These are phyloP conservation scores for Dictyostelium citrinum DNA, from an alignment of 78 protist genomes.

Conservation along the genomic window DNA sequence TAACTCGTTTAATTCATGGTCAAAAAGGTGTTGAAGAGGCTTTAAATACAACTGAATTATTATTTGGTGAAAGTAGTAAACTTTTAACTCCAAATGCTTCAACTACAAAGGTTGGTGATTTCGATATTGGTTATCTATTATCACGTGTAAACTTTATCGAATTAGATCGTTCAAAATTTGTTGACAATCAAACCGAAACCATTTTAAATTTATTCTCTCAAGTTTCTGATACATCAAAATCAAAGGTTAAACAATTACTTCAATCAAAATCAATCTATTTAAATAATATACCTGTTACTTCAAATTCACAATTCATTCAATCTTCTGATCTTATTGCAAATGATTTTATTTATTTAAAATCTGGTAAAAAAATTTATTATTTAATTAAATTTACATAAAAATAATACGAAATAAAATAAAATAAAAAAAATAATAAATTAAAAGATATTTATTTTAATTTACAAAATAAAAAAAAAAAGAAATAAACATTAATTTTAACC, in stretches of 20 bases:
- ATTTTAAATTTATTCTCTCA: not conserved
- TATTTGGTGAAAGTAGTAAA: slow-evolving; percentile 37
- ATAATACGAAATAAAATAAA: not conserved
- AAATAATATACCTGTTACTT: not conserved
- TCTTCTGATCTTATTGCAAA: not conserved
- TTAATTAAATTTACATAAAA: slow-evolving; percentile 41
- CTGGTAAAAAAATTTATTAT: slow-evolving; percentile 36
- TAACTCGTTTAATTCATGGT: slow-evolving; percentile 78
- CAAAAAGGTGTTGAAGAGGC: slow-evolving; percentile 64
- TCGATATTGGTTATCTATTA: not conserved
- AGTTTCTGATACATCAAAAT: slow-evolving; percentile 16
- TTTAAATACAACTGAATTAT: slow-evolving; percentile 25
- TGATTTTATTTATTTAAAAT: not conserved
- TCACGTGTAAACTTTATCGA: not conserved
- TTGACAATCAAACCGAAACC: not conserved
- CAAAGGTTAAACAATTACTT: not conserved
- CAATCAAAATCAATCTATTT: slow-evolving; percentile 21
- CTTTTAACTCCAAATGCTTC: not conserved
- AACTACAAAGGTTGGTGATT: not conserved
- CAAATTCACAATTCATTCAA: not conserved
- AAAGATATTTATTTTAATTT: not conserved
- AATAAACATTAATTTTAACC: not conserved
- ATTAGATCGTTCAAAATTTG: not conserved
- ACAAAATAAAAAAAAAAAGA: not conserved
- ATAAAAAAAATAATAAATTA: not conserved